A percentile compares a stretch with the other conserved stretches of the same genome.
phyloP scores from a whole-genome alignment of 495 filamentous ascomycete species.

The Polyplosphaeria fusca region DNA sequence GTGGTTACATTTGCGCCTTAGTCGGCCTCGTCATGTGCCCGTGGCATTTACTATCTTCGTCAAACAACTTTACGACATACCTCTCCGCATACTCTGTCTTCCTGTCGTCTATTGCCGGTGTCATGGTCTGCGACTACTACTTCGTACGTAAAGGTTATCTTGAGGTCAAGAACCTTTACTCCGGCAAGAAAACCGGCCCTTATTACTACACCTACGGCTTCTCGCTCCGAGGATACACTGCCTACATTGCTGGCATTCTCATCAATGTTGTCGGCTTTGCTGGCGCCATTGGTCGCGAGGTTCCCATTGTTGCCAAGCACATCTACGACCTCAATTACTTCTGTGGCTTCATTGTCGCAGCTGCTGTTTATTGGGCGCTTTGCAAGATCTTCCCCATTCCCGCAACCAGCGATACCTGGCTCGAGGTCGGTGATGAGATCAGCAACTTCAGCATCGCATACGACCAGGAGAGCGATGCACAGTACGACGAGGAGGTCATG shows the following conservation, averaged over 20 bases:
- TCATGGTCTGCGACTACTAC: conserved; percentile 90
- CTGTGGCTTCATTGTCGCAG: conserved; percentile 71
- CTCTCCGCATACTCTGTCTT: conserved; percentile 95
- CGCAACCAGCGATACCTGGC: conserved; percentile 71
- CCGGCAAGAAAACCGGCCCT: conserved; percentile 58
- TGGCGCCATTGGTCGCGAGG: conserved; percentile 70
- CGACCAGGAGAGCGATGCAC: conserved; percentile 30
- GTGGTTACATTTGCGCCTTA: conserved; percentile 81
- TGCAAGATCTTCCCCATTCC: conserved; percentile 69
- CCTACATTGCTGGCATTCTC: conserved; percentile 81
- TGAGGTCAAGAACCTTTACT: conserved; percentile 75
- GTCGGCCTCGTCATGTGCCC: conserved; percentile 88
- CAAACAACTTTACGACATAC: conserved; percentile 94
- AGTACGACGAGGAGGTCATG: conserved; percentile 29
- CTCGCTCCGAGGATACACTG: conserved; percentile 77
- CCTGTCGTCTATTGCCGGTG: conserved; percentile 85
- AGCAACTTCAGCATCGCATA: conserved; percentile 43
- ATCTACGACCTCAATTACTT: conserved; percentile 93
- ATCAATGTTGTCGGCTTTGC: conserved; percentile 93
- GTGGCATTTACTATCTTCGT: conserved; percentile 71
- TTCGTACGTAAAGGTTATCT: conserved; percentile 80
- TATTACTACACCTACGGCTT: conserved; percentile 75
- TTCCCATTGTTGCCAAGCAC: conserved; percentile 74
- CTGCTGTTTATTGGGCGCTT: conserved; percentile 63
- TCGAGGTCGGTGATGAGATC: conserved; percentile 70